These are phyloP conservation scores for Cercospora nicotianae DNA, from an alignment of 2,329 filamentous ascomycete genomes.

Conservation along the genomic window DNA sequence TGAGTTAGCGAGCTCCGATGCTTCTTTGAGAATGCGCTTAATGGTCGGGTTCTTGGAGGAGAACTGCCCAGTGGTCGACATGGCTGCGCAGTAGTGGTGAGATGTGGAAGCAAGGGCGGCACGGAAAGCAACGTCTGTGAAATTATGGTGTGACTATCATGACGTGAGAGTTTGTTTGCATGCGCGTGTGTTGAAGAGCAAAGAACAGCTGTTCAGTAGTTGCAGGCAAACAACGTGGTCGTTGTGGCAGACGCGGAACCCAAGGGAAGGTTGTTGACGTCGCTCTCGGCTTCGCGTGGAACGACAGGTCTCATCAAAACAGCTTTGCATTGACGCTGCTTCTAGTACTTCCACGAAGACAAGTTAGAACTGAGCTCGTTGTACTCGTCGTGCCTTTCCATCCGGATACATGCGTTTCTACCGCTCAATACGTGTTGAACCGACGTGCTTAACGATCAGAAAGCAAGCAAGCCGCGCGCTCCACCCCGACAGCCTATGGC, in stretches of 20 bases:
- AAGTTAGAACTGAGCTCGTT: too few species aligned
- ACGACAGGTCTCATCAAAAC: background rate
- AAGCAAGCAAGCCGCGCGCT: too few species aligned
- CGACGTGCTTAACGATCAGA: too few species aligned
- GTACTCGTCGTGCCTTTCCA: too few species aligned
- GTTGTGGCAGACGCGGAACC: background rate
- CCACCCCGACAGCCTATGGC: too few species aligned
- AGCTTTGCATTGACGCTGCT: background rate
- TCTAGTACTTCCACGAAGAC: too few species aligned
- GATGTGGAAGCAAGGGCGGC: conserved; percentile 2
- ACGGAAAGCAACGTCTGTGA: background rate
- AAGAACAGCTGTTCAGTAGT: background rate
- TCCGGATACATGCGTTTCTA: too few species aligned
- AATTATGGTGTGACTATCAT: background rate
- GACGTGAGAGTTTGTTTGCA: background rate
- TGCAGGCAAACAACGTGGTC: background rate
- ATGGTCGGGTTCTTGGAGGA: conserved; percentile 72
- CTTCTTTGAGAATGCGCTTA: conserved; percentile 87
- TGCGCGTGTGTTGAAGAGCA: background rate
- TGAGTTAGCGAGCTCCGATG: conserved; percentile 75
- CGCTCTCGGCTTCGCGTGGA: conserved; percentile 3
- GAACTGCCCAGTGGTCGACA: conserved; percentile 55
- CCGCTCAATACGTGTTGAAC: too few species aligned
- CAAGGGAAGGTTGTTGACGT: conserved; percentile 1
- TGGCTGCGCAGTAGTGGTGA: conserved; percentile 4